Evolutionary conservation across 306 rosid genomes (phyloP), one percentile per base, ranked within the genome.

Genomic region (Citrullus colocynthis): DNA sequence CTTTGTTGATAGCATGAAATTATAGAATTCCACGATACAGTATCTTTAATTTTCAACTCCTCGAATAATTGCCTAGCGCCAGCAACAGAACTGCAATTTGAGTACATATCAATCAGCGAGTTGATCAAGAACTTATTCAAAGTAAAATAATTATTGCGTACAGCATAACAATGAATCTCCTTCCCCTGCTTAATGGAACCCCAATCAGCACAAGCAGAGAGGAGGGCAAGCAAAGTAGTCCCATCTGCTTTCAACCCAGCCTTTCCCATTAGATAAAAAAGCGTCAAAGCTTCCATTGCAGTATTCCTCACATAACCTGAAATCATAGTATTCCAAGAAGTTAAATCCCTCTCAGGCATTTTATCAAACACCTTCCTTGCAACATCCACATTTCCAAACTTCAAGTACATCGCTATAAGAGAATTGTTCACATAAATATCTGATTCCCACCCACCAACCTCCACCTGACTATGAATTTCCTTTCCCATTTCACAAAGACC

Each of bases 1-100:
- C 55, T 76, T 78, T 18, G 81, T 77, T 85, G 88, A 81, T 81
- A 85, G 64, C 90, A 90, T 0, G 89, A 78, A 74, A 90, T 85
- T 87, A 90, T 85, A 59, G 87, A 88, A 82, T 87, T 90, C 92
- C 92, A 87, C 0, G 89, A 82, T n/a, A 90, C 87, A 11, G 42
- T 42, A 78, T 82, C 90, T 84, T 84, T 85, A 75, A 62, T 56
- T 79, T 59, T 72, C 59, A 55, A 67, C 72, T 70, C 86, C 62
- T 84, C 88, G 77, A 88, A 88, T 45, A 90, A 75, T 56, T 73
- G 60, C 82, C 84, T 85, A n/a, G 90, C 88, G 78, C 78, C 58
- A 59, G 81, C 65, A 14, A 78, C 30, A 45, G 60, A 82, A 60
- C 52, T 82, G 78, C 89, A 84, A 18, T 82, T 87, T 39, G 87